These are phyloP conservation scores for Phytophthora brassicae DNA, from an alignment of 352 stramenopile genomes.

Conservation along the genomic window DNA sequence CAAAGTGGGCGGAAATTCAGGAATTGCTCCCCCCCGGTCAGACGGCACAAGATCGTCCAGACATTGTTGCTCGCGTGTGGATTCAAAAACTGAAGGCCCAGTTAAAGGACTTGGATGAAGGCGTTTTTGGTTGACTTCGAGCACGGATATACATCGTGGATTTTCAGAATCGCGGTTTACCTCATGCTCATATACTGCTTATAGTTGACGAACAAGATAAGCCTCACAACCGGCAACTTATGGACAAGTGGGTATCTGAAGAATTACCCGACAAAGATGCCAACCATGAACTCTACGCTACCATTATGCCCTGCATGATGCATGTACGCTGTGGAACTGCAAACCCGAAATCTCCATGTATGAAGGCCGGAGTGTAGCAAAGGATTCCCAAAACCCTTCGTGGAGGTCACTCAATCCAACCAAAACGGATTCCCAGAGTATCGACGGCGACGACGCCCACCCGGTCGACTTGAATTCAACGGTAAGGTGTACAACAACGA, in stretches of 20 bases:
- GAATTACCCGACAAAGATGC: constrained; percentile 17
- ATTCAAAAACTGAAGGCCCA: constrained; percentile 16
- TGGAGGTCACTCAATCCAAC: background rate
- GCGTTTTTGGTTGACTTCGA: too few relatives aligned
- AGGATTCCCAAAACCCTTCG: constrained; percentile 20
- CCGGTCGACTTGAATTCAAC: background rate
- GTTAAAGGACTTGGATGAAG: too few relatives aligned
- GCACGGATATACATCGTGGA: too few relatives aligned
- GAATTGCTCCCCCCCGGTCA: background rate
- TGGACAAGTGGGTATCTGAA: constrained; percentile 9
- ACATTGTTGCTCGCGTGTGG: constrained; percentile 25
- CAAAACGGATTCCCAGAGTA: constrained; percentile 15
- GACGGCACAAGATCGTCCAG: constrained; percentile 18
- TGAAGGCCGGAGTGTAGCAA: constrained; percentile 31
- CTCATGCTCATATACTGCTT: too few relatives aligned
- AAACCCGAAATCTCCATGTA: constrained; percentile 7
- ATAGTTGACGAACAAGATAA: too few relatives aligned
- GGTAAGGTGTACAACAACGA: too few relatives aligned
- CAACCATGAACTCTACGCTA: constrained; percentile 1
- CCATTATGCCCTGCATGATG: constrained; percentile 11
- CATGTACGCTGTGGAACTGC: constrained; percentile 8
- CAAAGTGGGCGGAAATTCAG: constrained; percentile 42
- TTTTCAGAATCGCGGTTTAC: too few relatives aligned
- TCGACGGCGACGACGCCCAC: background rate
- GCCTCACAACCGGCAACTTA: too few relatives aligned